phyloP scores from a whole-genome alignment of 495 filamentous ascomycete species.

The Mytilinidion resinicola region DNA sequence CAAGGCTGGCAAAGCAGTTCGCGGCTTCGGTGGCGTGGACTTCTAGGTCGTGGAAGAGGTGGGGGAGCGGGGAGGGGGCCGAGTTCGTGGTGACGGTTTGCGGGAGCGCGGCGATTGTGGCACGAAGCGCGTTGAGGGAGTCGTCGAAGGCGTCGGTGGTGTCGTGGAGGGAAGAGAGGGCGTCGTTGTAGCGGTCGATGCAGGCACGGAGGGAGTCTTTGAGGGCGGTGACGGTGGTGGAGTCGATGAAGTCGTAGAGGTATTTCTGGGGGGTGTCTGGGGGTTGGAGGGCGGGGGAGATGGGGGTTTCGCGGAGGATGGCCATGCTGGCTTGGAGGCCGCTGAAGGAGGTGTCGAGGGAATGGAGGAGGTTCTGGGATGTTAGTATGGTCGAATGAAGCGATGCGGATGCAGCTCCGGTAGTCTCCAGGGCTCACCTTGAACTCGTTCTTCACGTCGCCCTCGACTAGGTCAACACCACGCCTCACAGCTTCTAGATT shows the following conservation, averaged over 20 bases:
- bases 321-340: conserved; percentile 66
- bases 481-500: conserved; percentile 61
- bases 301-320: conserved; percentile 60
- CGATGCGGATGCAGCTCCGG: background rate
- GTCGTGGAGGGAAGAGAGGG: conserved; percentile 19
- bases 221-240: conserved; percentile 64
- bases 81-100: conserved; percentile 15
- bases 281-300: conserved; percentile 68
- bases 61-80: conserved; percentile 48
- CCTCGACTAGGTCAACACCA: conserved; percentile 49
- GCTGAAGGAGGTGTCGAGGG: conserved; percentile 67
- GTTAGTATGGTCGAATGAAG: background rate
- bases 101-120: conserved; percentile 21
- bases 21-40: conserved; percentile 80
- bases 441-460: conserved; percentile 52
- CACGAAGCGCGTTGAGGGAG: conserved; percentile 23
- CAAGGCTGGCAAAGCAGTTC: conserved; percentile 68
- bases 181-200: conserved; percentile 44
- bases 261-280: conserved; percentile 59
- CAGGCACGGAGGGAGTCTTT: conserved; percentile 59
- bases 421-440: conserved; percentile 28
- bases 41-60: conserved; percentile 66
- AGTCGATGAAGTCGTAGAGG: conserved; percentile 87
- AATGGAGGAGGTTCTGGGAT: conserved; percentile 51
- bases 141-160: conserved; percentile 28